A percentile compares a stretch with the other conserved stretches of the same genome.
Conservation (phyloP, 768 basidiomycete species). For the Tulasnella sp. region DNA sequence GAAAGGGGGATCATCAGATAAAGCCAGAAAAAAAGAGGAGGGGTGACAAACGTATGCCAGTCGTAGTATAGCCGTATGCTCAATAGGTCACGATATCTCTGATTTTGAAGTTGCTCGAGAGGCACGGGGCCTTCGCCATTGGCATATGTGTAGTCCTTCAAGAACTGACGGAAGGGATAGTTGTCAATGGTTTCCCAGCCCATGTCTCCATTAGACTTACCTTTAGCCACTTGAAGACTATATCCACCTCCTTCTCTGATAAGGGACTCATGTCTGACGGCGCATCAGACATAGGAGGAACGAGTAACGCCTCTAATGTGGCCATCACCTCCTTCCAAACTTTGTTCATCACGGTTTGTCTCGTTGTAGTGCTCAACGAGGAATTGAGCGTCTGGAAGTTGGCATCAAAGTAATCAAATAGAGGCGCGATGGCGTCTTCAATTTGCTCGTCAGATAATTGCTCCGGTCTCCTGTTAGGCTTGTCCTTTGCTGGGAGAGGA, state of each 20-base stretch:
- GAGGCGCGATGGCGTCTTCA: slow-evolving; percentile 77
- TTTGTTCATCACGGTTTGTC: slow-evolving; percentile 83
- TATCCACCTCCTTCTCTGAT: slow-evolving; percentile 92
- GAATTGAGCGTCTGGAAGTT: slow-evolving; percentile 88
- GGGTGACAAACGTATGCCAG: slow-evolving; percentile 64
- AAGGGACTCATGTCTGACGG: slow-evolving; percentile 85
- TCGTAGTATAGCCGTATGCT: slow-evolving; percentile 93
- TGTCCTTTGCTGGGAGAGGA: slow-evolving; percentile 62
- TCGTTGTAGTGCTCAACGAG: slow-evolving; percentile 69
- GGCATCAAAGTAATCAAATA: slow-evolving; percentile 94
- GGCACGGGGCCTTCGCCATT: slow-evolving; percentile 87
- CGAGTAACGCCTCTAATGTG: slow-evolving; percentile 75
- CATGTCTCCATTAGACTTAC: slow-evolving; percentile 31
- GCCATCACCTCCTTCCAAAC: slow-evolving; percentile 94
- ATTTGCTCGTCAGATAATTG: slow-evolving; percentile 88
- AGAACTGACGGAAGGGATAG: slow-evolving; percentile 43
- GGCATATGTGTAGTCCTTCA: slow-evolving; percentile 91
- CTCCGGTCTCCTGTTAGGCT: slow-evolving; percentile 64
- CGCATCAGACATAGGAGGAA: slow-evolving; percentile 79
- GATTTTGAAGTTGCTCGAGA: slow-evolving; percentile 76
- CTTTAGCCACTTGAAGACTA: slow-evolving; percentile 98
- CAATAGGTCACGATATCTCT: slow-evolving; percentile 85
- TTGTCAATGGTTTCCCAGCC: slow-evolving; percentile 7
- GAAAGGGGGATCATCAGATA: slow-evolving; percentile 11
- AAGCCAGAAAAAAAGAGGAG: slow-evolving; percentile 5